Conservation (phyloP, 2,329 filamentous ascomycete genomes). For the Dactylellina cionopaga region DNA sequence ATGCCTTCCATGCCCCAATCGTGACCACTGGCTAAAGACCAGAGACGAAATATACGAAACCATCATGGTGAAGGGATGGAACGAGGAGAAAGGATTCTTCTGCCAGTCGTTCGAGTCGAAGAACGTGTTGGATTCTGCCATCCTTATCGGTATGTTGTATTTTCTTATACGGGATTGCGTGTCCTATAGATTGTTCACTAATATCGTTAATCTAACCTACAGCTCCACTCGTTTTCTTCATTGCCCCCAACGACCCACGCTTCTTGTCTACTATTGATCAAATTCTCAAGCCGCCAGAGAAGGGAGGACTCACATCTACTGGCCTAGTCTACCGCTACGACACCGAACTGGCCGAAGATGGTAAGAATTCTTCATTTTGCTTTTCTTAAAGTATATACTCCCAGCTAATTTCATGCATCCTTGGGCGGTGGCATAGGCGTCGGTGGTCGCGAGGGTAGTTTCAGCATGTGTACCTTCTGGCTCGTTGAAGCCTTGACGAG, state of each 20-base stretch:
- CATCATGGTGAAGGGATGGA: conserved; percentile 82
- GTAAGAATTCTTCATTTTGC: conserved; percentile 61
- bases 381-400: conserved; percentile 17
- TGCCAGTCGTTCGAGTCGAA: conserved; percentile 79
- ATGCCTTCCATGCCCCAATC: conserved; percentile 77
- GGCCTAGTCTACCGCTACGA: conserved; percentile 81
- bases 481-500: conserved; percentile 80
- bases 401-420: conserved; percentile 46
- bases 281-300: conserved; percentile 77
- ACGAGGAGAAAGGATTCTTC: conserved; percentile 74
- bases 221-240: conserved; percentile 81
- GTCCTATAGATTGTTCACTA: not conserved
- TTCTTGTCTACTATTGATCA: conserved; percentile 77
- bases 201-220: conserved; percentile 68
- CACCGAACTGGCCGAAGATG: conserved; percentile 74
- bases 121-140: conserved; percentile 72
- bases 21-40: conserved; percentile 72
- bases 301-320: conserved; percentile 78
- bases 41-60: conserved; percentile 77
- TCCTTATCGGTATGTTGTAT: conserved; percentile 33
- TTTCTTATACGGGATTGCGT: not conserved
- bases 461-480: conserved; percentile 86
- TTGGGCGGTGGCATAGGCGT: conserved; percentile 66
- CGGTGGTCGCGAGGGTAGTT: conserved; percentile 78
- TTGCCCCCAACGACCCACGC: conserved; percentile 78